These are phyloP conservation scores for Cyphellophora attinorum DNA, from an alignment of 2,329 filamentous ascomycete species.

Conservation along the genomic window DNA sequence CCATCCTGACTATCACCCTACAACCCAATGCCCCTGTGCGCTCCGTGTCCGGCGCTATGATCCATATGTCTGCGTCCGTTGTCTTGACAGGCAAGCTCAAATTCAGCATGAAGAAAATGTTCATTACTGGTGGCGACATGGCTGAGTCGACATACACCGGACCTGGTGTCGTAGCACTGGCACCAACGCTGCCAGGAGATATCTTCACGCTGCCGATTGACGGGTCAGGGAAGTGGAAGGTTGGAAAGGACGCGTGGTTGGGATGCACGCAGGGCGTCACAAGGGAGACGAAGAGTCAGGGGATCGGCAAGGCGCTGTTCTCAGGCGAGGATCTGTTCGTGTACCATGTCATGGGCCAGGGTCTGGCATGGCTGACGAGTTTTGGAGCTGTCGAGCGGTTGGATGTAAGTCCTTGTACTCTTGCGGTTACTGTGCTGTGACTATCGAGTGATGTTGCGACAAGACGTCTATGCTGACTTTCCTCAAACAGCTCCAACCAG, in stretches of 20 bases:
- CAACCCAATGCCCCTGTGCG: conserved; percentile 8
- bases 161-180: conserved; percentile 10
- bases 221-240: conserved; percentile 7
- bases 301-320: conserved; percentile 14
- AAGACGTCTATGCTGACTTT: not conserved
- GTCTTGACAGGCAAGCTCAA: conserved; percentile 9
- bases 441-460: not conserved
- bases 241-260: conserved; percentile 12
- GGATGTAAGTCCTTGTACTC: conserved; percentile 10
- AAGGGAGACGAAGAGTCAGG: conserved; percentile 11
- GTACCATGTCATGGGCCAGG: conserved; percentile 11
- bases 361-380: conserved; percentile 10
- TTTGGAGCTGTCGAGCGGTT: conserved; percentile 10
- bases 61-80: conserved; percentile 12
- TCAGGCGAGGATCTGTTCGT: conserved; percentile 14
- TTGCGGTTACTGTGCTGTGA: not conserved
- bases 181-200: conserved; percentile 10
- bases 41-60: conserved; percentile 11
- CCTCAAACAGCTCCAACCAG: conserved; percentile 9
- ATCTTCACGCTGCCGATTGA: conserved; percentile 10
- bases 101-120: conserved; percentile 15
- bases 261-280: conserved; percentile 9
- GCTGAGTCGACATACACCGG: conserved; percentile 9
- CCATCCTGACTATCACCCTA: conserved; percentile 8
- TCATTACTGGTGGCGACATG: conserved; percentile 11